These are phyloP conservation scores for Linnemannia schmuckeri DNA, from an alignment of 192 early-diverging fungal species.

Conservation along the genomic window DNA sequence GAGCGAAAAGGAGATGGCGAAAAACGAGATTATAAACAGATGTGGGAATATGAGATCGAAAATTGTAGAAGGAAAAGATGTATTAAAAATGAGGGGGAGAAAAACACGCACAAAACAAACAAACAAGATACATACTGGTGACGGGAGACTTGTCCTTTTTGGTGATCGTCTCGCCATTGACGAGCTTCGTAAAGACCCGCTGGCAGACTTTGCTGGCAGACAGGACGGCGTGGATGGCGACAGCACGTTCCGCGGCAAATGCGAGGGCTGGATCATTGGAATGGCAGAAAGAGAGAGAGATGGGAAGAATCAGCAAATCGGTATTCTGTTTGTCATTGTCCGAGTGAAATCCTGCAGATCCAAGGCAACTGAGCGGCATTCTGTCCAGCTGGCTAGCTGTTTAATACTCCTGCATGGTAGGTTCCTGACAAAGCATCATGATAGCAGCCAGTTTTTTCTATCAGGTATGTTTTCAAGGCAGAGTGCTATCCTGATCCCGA, in stretches of 20 bases:
- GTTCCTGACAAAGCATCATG: conserved; percentile 3
- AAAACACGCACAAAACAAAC: not conserved
- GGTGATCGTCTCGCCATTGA: conserved; percentile 83
- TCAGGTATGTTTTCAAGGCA: too few species aligned
- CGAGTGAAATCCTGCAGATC: not conserved
- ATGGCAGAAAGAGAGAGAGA: not conserved
- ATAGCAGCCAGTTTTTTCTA: too few species aligned
- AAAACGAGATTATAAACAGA: conserved; percentile 11
- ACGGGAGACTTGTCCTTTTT: conserved; percentile 98
- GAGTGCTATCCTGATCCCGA: not conserved
- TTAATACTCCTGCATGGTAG: not conserved
- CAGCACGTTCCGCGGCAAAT: conserved; percentile 77
- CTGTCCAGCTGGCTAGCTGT: not conserved
- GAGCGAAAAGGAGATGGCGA: not conserved
- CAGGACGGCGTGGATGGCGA: conserved; percentile 92
- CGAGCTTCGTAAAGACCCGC: conserved; percentile 88
- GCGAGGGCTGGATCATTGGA: conserved; percentile 30
- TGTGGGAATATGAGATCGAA: conserved; percentile 24
- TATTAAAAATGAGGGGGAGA: conserved; percentile 1
- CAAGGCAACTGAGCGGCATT: not conserved
- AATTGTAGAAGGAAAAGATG: conserved; percentile 9
- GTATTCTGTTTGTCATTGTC: not conserved
- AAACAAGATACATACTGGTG: conserved; percentile 71
- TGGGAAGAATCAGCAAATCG: not conserved
- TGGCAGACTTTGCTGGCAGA: conserved; percentile 91